Evolutionary conservation across 169 alveolate genomes (phyloP).

Genomic region (Sarcocystis neurona): DNA sequence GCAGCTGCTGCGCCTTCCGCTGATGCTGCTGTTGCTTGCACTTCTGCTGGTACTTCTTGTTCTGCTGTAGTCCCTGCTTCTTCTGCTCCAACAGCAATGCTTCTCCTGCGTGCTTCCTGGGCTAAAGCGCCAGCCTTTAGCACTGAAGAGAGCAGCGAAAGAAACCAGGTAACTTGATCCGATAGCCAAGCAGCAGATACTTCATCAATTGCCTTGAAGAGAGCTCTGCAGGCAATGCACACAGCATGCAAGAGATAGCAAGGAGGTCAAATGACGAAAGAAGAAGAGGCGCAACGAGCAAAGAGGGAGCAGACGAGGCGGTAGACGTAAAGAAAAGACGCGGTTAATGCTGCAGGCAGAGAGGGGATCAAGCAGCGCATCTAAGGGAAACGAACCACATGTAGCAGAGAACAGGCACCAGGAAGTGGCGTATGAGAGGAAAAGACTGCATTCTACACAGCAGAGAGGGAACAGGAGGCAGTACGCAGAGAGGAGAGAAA

Average conservation of each 20-base stretch:
- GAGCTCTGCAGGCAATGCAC: not conserved
- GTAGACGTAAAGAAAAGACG: not conserved
- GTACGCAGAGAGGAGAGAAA: no score
- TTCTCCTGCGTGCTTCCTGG: not conserved
- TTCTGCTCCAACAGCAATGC: no score
- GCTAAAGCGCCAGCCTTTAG: not conserved
- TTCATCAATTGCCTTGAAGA: not conserved
- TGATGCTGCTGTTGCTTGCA: not conserved
- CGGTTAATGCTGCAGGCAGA: not conserved
- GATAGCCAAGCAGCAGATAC: not conserved
- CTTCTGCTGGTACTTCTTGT: not conserved
- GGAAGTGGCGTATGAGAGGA: no score
- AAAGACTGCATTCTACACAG: no score
- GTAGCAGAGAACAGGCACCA: no score
- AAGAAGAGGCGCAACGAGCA: not conserved
- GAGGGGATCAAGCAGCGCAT: no score
- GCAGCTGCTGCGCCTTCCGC: not conserved
- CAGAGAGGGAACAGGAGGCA: no score
- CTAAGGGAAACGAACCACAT: no score
- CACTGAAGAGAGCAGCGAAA: not conserved
- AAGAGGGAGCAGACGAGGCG: not conserved
- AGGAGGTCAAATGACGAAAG: no score
- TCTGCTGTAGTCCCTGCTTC: no score
- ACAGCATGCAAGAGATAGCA: not conserved
- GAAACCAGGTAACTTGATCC: not conserved